Evolutionary conservation across 352 stramenopile species (phyloP).

Genomic region (Plasmopara halstedii): DNA sequence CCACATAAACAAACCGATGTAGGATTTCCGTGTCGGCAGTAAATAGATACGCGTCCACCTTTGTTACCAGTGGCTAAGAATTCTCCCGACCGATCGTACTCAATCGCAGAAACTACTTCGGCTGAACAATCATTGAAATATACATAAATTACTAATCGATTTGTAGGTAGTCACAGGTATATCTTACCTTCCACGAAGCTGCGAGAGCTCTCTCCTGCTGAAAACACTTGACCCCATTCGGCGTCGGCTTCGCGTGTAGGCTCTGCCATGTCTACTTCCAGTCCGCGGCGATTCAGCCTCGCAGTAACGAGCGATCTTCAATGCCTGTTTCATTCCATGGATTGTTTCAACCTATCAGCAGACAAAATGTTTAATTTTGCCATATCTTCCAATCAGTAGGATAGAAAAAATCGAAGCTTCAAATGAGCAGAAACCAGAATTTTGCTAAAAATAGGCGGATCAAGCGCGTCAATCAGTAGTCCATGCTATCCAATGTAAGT

Average conservation of each 20-base stretch:
- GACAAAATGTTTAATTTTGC: too few relatives aligned
- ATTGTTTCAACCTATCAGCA: conserved; percentile 15
- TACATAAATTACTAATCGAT: neutral
- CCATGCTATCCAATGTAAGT: too few relatives aligned
- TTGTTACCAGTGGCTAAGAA: conserved; percentile 93
- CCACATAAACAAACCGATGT: conserved; percentile 13
- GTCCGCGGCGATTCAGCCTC: conserved; percentile 1
- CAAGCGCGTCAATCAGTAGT: too few relatives aligned
- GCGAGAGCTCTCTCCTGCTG: conserved; percentile 37
- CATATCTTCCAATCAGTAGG: too few relatives aligned
- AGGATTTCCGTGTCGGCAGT: conserved; percentile 45
- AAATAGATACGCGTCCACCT: conserved; percentile 89
- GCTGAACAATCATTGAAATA: conserved; percentile 26
- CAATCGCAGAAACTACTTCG: conserved; percentile 92
- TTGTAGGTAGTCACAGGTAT: neutral
- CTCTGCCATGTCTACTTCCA: conserved; percentile 25
- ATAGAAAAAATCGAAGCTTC: too few relatives aligned
- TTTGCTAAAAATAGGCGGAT: too few relatives aligned
- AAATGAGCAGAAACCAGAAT: too few relatives aligned
- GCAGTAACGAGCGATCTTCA: conserved; percentile 18
- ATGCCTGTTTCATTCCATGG: conserved; percentile 16
- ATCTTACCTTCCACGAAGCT: conserved; percentile 57
- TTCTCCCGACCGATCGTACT: conserved; percentile 89
- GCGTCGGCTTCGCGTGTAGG: conserved; percentile 15
- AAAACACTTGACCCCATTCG: conserved; percentile 52